These are phyloP conservation scores for Dianthus caryophyllus DNA, from an alignment of 148 eudicot species.

Conservation along the genomic window DNA sequence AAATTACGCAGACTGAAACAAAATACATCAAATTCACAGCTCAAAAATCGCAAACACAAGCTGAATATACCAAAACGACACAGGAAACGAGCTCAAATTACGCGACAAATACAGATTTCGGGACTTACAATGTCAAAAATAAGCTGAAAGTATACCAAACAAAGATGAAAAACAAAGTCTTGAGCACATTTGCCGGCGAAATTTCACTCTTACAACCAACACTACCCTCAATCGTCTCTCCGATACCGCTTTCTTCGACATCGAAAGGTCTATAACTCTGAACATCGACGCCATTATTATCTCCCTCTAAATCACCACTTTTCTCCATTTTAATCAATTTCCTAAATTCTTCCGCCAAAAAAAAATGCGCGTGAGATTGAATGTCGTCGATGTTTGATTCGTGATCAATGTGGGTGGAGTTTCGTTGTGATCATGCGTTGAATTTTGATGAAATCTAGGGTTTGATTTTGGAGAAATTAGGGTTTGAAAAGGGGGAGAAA, in stretches of 20 bases:
- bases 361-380: no score
- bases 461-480: no score
- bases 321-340: conserved; percentile 17
- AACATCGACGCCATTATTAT: conserved; percentile 24
- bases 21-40: neutral
- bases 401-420: no score
- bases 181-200: conserved; percentile 65
- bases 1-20: neutral
- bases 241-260: conserved; percentile 40
- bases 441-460: no score
- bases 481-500: no score
- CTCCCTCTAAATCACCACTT: conserved; percentile 26
- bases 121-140: conserved; percentile 84
- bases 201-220: conserved; percentile 29
- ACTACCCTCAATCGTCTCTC: conserved; percentile 13
- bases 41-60: neutral
- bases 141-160: conserved; percentile 95
- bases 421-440: no score
- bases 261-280: conserved; percentile 48
- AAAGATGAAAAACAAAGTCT: conserved; percentile 68
- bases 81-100: neutral
- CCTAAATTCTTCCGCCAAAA: neutral
- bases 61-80: neutral
- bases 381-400: no score
- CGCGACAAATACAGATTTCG: neutral